Evolutionary conservation across 2,329 filamentous ascomycete species (phyloP).

Genomic region (Ophiostoma sp.): DNA sequence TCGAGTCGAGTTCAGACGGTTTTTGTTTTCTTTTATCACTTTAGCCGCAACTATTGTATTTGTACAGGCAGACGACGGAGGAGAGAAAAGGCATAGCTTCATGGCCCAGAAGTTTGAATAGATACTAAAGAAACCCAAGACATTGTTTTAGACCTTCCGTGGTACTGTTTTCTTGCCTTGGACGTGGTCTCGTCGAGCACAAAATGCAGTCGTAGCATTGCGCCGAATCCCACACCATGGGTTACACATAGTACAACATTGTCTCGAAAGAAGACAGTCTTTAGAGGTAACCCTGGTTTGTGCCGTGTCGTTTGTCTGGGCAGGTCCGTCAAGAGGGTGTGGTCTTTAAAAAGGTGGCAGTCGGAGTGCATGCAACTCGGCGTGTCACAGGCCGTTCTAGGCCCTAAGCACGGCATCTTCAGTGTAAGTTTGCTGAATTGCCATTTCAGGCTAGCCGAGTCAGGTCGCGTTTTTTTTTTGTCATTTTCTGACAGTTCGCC

Average conservation of each 20-base stretch:
- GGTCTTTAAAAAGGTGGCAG: neutral
- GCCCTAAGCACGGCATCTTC: neutral
- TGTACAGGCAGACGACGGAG: neutral
- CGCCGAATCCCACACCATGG: neutral
- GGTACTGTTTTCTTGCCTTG: neutral
- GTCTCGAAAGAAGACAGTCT: neutral
- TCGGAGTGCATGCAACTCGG: neutral
- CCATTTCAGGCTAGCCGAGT: conserved; percentile 6
- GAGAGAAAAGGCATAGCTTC: neutral
- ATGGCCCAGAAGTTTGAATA: neutral
- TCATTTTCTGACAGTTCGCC: neutral
- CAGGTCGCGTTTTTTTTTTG: neutral
- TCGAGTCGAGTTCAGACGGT: neutral
- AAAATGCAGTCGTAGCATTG: neutral
- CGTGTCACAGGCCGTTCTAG: neutral
- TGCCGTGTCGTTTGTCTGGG: neutral
- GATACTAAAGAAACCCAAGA: neutral
- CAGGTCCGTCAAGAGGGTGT: neutral
- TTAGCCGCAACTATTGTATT: neutral
- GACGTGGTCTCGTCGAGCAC: neutral
- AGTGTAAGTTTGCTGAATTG: conserved; percentile 13
- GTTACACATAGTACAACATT: neutral
- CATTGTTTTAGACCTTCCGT: neutral
- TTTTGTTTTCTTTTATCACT: neutral
- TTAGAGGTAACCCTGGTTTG: neutral